phyloP scores from a whole-genome alignment of 305 asterid genomes.

The Solanum hybrid region DNA sequence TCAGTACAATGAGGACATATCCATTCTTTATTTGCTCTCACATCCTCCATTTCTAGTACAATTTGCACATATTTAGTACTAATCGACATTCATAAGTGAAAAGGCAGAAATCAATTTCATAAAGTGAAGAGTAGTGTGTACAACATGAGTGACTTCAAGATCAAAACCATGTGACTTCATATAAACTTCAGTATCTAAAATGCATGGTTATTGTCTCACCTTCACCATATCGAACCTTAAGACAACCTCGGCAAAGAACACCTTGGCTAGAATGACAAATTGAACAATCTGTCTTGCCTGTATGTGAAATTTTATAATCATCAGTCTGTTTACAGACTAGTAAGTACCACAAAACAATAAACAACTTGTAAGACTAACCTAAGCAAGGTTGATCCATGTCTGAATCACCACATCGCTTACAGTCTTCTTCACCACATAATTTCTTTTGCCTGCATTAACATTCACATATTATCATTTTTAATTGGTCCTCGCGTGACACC shows the following conservation, averaged over 20 bases:
- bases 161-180: not conserved
- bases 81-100: not conserved
- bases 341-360: not conserved
- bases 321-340: not conserved
- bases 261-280: slow-evolving; percentile 69
- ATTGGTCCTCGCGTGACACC: not conserved
- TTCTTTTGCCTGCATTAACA: slow-evolving; percentile 62
- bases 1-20: slow-evolving; percentile 73
- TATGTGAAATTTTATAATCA: not conserved
- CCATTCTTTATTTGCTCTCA: slow-evolving; percentile 54
- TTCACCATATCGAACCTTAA: slow-evolving; percentile 74
- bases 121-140: not conserved
- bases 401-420: slow-evolving; percentile 60
- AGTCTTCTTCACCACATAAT: slow-evolving; percentile 82
- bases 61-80: not conserved
- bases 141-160: not conserved
- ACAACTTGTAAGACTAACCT: slow-evolving; percentile 27
- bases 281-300: slow-evolving; percentile 87
- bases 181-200: not conserved
- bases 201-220: slow-evolving; percentile 29
- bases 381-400: slow-evolving; percentile 58
- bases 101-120: not conserved
- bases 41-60: slow-evolving; percentile 66
- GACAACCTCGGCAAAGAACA: slow-evolving; percentile 74
- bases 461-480: not conserved